phyloP scores from a whole-genome alignment of 257 asterid genomes.

The Phtheirospermum japonicum region DNA sequence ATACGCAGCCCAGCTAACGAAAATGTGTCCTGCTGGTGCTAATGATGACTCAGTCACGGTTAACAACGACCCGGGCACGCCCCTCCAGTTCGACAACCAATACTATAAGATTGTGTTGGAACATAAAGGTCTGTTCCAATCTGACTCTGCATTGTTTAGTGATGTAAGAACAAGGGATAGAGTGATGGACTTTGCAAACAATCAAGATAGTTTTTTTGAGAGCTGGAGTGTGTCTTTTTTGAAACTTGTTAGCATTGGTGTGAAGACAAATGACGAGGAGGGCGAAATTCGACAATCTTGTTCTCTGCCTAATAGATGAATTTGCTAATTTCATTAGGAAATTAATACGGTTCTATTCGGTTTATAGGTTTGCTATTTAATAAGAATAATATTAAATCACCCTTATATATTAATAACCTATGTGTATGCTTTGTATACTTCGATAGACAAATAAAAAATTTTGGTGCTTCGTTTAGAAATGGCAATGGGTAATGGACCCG shows the following conservation, averaged over 20 bases:
- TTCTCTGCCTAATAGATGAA: conserved; percentile 39
- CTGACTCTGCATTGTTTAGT: conserved; percentile 57
- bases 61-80: conserved; percentile 58
- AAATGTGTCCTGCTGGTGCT: conserved; percentile 44
- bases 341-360: too few species aligned
- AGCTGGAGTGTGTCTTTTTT: conserved; percentile 54
- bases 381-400: too few species aligned
- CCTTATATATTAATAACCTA: too few species aligned
- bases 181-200: conserved; percentile 48
- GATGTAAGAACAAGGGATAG: conserved; percentile 42
- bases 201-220: conserved; percentile 49
- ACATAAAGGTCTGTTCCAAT: conserved; percentile 66
- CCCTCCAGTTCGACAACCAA: conserved; percentile 57
- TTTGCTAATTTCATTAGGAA: too few species aligned
- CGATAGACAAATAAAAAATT: too few species aligned
- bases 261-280: conserved; percentile 34
- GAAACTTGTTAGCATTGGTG: conserved; percentile 55
- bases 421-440: too few species aligned
- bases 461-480: too few species aligned
- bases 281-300: conserved; percentile 65
- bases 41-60: conserved; percentile 37
- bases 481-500: too few species aligned
- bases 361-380: too few species aligned
- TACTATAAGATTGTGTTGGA: conserved; percentile 48
- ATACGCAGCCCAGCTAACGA: conserved; percentile 52